Evolutionary conservation across 2,329 filamentous ascomycete species (phyloP).

Genomic region (Cladophialophora bantiana): DNA sequence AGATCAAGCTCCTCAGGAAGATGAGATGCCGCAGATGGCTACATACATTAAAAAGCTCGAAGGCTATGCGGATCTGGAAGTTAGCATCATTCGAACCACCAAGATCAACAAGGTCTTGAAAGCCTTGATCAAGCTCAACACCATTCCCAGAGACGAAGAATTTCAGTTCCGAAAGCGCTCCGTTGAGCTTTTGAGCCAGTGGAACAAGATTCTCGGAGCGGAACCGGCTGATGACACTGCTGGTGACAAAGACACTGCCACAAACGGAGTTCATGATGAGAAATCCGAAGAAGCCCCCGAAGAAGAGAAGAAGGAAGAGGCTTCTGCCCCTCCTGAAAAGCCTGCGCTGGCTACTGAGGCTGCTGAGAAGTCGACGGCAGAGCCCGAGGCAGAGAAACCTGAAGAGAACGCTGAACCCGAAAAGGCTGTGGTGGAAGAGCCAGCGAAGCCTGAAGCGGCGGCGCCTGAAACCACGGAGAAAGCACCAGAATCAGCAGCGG

Average conservation of each 20-base stretch:
- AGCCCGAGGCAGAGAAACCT: slow-evolving; percentile 27
- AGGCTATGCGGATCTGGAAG: slow-evolving; percentile 77
- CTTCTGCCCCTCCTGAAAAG: slow-evolving; percentile 29
- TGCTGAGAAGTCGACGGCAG: slow-evolving; percentile 36
- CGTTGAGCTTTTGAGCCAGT: slow-evolving; percentile 78
- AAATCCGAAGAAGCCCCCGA: slow-evolving; percentile 44
- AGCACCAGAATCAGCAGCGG: slow-evolving; percentile 37
- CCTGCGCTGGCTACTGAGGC: slow-evolving; percentile 46
- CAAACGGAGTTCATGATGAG: slow-evolving; percentile 47
- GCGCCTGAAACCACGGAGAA: slow-evolving; percentile 36
- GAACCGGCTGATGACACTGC: slow-evolving; percentile 55
- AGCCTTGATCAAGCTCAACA: slow-evolving; percentile 85
- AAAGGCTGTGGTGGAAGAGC: slow-evolving; percentile 11
- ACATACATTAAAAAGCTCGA: slow-evolving; percentile 73
- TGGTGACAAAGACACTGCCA: slow-evolving; percentile 51
- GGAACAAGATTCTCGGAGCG: slow-evolving; percentile 80
- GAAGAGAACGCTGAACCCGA: slow-evolving; percentile 13
- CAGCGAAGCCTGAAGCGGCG: slow-evolving; percentile 25
- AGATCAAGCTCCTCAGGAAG: slow-evolving; percentile 83
- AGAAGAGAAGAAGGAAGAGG: slow-evolving; percentile 45
- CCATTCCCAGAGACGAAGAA: slow-evolving; percentile 86
- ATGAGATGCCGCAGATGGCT: slow-evolving; percentile 60
- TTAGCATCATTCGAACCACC: slow-evolving; percentile 83
- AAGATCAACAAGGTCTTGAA: slow-evolving; percentile 99
- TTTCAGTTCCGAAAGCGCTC: slow-evolving; percentile 88